Evolutionary conservation across 352 stramenopile genomes (phyloP).

Genomic region (Stephanocyclus meneghinianus): DNA sequence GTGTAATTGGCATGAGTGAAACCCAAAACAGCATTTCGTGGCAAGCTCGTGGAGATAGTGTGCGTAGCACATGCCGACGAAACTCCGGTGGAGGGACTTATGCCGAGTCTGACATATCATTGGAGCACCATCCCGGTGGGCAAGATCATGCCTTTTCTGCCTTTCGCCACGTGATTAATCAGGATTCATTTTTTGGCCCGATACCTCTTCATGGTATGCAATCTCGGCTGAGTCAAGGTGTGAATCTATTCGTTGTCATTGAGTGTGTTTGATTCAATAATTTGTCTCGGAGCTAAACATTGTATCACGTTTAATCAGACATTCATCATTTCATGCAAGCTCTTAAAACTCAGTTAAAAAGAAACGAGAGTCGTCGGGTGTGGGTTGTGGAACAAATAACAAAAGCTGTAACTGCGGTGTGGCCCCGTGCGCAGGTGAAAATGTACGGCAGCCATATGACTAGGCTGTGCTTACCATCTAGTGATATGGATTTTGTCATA

Average conservation of each 20-base stretch:
- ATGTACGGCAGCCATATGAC: conserved; percentile 94
- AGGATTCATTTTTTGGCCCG: conserved; percentile 51
- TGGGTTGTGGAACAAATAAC: conserved; percentile 66
- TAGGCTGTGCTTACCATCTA: conserved; percentile 89
- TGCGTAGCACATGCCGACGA: conserved; percentile 42
- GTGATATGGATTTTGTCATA: conserved; percentile 96
- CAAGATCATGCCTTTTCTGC: conserved; percentile 36
- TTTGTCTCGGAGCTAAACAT: too few relatives aligned
- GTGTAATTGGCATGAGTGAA: conserved; percentile 42
- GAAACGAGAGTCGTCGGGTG: conserved; percentile 55
- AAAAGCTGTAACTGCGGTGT: conserved; percentile 80
- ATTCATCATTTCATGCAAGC: conserved; percentile 69
- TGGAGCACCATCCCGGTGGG: conserved; percentile 53
- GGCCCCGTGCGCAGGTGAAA: conserved; percentile 93
- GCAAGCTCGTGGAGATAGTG: conserved; percentile 42
- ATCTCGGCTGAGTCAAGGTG: conserved; percentile 62
- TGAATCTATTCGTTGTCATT: background rate
- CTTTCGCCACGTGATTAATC: conserved; percentile 37
- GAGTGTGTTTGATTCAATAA: too few relatives aligned
- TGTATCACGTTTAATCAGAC: conserved; percentile 26
- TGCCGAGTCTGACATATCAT: conserved; percentile 68
- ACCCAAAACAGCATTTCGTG: conserved; percentile 40
- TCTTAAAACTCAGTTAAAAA: conserved; percentile 60
- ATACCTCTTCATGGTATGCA: conserved; percentile 60
- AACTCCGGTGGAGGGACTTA: conserved; percentile 58